Evolutionary conservation across 345 rosid genomes (phyloP).

Genomic region (Excoecaria agallocha): DNA sequence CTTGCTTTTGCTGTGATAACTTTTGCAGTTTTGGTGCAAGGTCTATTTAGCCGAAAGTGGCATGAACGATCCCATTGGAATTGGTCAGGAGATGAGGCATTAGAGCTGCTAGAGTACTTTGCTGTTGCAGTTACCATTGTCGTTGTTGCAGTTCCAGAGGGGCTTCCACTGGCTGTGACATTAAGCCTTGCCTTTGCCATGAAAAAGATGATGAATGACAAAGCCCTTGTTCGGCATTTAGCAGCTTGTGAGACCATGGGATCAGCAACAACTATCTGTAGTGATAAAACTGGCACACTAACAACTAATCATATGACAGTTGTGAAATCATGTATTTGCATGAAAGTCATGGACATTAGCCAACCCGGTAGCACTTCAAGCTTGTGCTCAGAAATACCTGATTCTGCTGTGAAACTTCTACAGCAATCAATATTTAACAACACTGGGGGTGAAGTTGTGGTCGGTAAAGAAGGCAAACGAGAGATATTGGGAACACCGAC

Average conservation of each 20-base stretch:
- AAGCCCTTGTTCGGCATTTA: constrained; percentile 85
- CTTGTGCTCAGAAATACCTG: constrained; percentile 59
- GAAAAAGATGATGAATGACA: constrained; percentile 99
- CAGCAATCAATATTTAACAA: constrained; percentile 80
- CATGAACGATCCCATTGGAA: constrained; percentile 39
- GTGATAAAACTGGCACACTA: constrained; percentile 91
- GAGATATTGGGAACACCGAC: constrained; percentile 91
- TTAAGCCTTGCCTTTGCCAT: constrained; percentile 92
- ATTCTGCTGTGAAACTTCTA: constrained; percentile 48
- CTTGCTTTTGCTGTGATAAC: constrained; percentile 81
- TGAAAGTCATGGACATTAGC: constrained; percentile 50
- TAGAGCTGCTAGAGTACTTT: constrained; percentile 72
- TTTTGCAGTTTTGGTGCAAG: constrained; percentile 81
- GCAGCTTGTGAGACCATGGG: constrained; percentile 99
- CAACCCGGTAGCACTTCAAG: constrained; percentile 37
- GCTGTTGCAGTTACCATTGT: constrained; percentile 93
- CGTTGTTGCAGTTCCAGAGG: constrained; percentile 96
- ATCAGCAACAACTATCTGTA: constrained; percentile 87
- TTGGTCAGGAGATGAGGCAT: constrained; percentile 83
- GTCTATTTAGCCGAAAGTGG: constrained; percentile 56
- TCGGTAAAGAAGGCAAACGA: constrained; percentile 55
- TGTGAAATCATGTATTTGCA: constrained; percentile 81
- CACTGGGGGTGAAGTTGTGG: constrained; percentile 86
- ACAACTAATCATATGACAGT: constrained; percentile 94
- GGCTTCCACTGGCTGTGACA: constrained; percentile 94